Percentiles rank a stretch among this genome's conserved stretches.
These are phyloP conservation scores for Botryotinia globosa DNA, from an alignment of 2,329 filamentous ascomycete genomes.

Conservation along the genomic window DNA sequence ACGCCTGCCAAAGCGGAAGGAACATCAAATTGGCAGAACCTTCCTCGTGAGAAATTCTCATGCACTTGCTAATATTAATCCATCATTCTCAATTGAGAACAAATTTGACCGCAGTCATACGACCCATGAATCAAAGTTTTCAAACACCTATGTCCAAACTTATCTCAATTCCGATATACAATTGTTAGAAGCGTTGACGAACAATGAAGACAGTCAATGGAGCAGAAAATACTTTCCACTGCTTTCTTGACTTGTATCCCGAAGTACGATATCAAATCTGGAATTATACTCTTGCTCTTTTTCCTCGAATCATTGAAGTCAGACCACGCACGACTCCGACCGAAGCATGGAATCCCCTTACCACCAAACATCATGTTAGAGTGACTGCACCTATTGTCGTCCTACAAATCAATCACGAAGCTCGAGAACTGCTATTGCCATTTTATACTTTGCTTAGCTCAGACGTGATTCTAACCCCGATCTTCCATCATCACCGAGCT, in stretches of 20 bases:
- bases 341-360: constrained; percentile 4
- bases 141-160: background rate
- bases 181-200: background rate
- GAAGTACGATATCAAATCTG: background rate
- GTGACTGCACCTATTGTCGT: background rate
- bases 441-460: background rate
- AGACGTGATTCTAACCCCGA: background rate
- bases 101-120: background rate
- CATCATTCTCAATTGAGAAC: background rate
- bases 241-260: background rate
- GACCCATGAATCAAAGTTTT: background rate
- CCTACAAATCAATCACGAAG: background rate
- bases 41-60: background rate
- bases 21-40: background rate
- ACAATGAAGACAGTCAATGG: background rate
- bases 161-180: background rate
- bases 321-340: background rate
- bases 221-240: background rate
- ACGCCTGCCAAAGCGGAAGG: background rate
- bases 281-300: background rate
- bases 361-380: constrained; percentile 5
- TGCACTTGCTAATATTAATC: background rate
- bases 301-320: constrained; percentile 15
- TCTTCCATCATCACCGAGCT: background rate
- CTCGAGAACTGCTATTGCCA: background rate